Evolutionary conservation across 768 basidiomycete genomes (phyloP), one percentile per base, ranked within the genome.

Genomic region (Steccherinum ochraceum): DNA sequence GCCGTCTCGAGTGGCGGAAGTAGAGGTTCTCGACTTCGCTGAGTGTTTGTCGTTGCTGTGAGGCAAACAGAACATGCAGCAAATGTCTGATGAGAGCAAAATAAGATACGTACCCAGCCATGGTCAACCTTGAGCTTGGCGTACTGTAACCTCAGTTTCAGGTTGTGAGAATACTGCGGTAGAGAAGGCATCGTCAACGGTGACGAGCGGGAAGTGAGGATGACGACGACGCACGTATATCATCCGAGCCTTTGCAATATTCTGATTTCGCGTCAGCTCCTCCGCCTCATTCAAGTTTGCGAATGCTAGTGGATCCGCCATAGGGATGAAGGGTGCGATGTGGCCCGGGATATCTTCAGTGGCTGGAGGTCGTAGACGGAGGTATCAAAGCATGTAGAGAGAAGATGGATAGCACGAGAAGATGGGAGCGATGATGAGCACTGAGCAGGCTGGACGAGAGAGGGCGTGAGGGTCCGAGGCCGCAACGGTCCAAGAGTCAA

Each of bases 21-120:
- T 88, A 89, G 7, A 89, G 71, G 59, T 89, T 89, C 64, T 89
- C 87, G 4, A 89, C 87, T 67, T 89, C 87, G 59, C 85, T 87
- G 48, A 89, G 67, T 43, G 75, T 86, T 65, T 89, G 86, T 52
- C 80, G 77, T 81, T 86, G 84, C 86, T 87, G 60, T 12, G 50
- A 52, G 47, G 23, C n/a, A 4, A 44, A 50, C 46, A 35, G 42
- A 42, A 55, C 12, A 25, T 39, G n/a, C n/a, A 49, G 18, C 24
- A 3, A 48, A 42, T n/a, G 11, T 0, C 24, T 16, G 5, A 35
- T 24, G 21, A 16, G 5, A 19, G 39, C 21, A 26, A 40, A 16
- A 12, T 24, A 24, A 24, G 16, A 23, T 13, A 49, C 81, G 40
- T 63, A 87, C 86, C 87, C 87, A 89, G 41, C 87, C 86, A 62